Base-by-base conservation (phyloP, 2,329 filamentous ascomycete species). In the Botrytis porri region DNA sequence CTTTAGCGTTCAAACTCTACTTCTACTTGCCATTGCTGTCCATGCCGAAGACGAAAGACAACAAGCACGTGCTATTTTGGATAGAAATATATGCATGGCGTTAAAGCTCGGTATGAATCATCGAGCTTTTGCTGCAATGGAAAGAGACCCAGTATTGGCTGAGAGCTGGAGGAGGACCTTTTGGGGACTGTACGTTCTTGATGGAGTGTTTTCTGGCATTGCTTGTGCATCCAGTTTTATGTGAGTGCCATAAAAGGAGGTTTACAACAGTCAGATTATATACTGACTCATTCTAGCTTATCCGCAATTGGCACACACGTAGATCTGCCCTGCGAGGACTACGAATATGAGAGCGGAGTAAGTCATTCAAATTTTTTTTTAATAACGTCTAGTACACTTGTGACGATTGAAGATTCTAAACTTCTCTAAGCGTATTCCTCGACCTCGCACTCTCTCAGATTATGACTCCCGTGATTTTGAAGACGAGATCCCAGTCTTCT, bases 91-190 rank as follows among this genome's bases (percentile, higher is more conserved):
- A 18, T 83, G 86, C 5, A 76, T 92, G 48, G 90, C 90, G 0
- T 81, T 92, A 2, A 84, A 88, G 9, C 80, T 93, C 3, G 86
- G 88, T 1, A 86, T 93, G 84, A 85, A 92, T 73, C 84, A 83
- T 1, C 81, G 83, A 32, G 84, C 85, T 0, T 93, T 88, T 77
- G 86, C 89, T 1, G 76, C 81, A 57, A 74, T 78, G 48, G 80
- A 80, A 39, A 70, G 77, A n/a, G 80, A 83, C 75, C 74, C 79
- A 7, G 78, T 84, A 9, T 75, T 83, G 45, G 82, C 81, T 4
- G 83, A 84, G 76, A 83, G 82, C 62, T 83, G 81, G 77, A 79
- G 83, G 71, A 81, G 83, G 51, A 84, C 82, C 8, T 84, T 81
- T 76, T 84, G 83, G 82, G 80, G 79, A 22, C 74, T 84, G n/a